Evolutionary conservation across 2,329 filamentous ascomycete genomes (phyloP).

Genomic region (Davidsoniella neocaledoniae): DNA sequence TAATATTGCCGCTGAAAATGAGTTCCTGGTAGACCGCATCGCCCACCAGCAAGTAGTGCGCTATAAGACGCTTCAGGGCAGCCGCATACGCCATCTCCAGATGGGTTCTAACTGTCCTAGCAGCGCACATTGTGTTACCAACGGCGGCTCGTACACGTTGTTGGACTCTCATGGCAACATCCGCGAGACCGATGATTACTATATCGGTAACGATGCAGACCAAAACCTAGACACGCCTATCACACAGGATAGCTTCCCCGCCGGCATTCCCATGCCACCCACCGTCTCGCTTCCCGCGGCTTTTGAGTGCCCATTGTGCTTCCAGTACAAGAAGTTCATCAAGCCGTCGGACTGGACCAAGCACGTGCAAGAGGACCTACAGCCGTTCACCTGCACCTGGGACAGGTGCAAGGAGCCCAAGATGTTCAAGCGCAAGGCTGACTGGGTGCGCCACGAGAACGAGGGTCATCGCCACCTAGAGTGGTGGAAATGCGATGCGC

Average conservation of each 20-base stretch:
- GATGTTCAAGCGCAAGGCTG: conserved; percentile 87
- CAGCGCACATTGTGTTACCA: conserved; percentile 43
- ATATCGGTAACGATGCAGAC: conserved; percentile 35
- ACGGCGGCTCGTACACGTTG: conserved; percentile 48
- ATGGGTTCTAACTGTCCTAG: conserved; percentile 45
- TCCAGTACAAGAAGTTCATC: conserved; percentile 65
- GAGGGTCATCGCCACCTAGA: conserved; percentile 80
- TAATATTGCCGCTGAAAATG: conserved; percentile 36
- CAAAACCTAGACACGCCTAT: conserved; percentile 55
- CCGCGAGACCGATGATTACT: conserved; percentile 37
- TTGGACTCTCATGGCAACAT: conserved; percentile 43
- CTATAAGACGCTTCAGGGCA: conserved; percentile 59
- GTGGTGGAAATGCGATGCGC: conserved; percentile 74
- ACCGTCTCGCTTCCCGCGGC: conserved; percentile 62
- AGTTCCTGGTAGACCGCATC: conserved; percentile 60
- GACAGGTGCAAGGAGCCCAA: conserved; percentile 67
- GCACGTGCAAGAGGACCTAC: conserved; percentile 84
- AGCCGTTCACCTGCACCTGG: conserved; percentile 88
- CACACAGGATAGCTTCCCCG: conserved; percentile 57
- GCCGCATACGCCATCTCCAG: conserved; percentile 52
- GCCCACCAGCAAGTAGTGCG: conserved; percentile 64
- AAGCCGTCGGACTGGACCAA: conserved; percentile 97
- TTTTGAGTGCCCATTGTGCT: conserved; percentile 82
- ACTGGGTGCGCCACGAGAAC: conserved; percentile 90
- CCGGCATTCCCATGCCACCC: conserved; percentile 67